Evolutionary conservation across 2,329 filamentous ascomycete genomes (phyloP).

Genomic region (Lachnellula occidentalis): DNA sequence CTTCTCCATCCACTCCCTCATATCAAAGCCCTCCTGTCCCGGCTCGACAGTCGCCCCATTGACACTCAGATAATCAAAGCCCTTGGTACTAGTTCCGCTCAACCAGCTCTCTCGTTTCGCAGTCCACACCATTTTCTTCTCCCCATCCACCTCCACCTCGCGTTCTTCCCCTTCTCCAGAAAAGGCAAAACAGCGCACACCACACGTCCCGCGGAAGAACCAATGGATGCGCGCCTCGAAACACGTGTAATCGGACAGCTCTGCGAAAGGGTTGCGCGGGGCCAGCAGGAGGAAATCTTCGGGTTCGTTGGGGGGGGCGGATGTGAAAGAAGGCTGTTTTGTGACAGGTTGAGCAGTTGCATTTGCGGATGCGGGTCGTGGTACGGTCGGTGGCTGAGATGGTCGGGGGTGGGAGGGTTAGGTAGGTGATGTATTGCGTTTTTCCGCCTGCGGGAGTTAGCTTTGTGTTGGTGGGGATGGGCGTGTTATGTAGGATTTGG

Average conservation of each 20-base stretch:
- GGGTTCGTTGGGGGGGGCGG: slow-evolving; percentile 32
- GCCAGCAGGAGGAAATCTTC: slow-evolving; percentile 43
- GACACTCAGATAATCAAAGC: slow-evolving; percentile 32
- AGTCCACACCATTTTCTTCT: slow-evolving; percentile 26
- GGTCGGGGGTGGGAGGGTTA: slow-evolving; percentile 36
- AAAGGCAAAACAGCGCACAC: slow-evolving; percentile 39
- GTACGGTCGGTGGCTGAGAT: slow-evolving; percentile 23
- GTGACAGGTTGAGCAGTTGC: slow-evolving; percentile 46
- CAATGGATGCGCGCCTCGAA: slow-evolving; percentile 32
- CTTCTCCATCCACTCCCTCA: slow-evolving; percentile 34
- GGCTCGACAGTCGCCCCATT: slow-evolving; percentile 36
- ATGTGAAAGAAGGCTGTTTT: slow-evolving; percentile 44
- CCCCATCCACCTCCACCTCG: slow-evolving; percentile 14
- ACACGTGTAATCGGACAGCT: slow-evolving; percentile 39
- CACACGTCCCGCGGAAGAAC: slow-evolving; percentile 44
- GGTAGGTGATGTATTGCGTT: slow-evolving; percentile 38
- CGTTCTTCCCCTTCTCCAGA: slow-evolving; percentile 31
- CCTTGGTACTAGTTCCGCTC: slow-evolving; percentile 21
- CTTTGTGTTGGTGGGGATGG: no score
- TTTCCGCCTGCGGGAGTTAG: slow-evolving; percentile 1
- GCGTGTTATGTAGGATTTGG: no score
- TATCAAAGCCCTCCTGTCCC: slow-evolving; percentile 34
- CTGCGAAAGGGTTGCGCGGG: slow-evolving; percentile 34
- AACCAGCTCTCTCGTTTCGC: slow-evolving; percentile 28
- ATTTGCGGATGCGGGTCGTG: slow-evolving; percentile 26